phyloP scores from a whole-genome alignment of 2,329 filamentous ascomycete genomes.

The Nigrospora sphaerica region DNA sequence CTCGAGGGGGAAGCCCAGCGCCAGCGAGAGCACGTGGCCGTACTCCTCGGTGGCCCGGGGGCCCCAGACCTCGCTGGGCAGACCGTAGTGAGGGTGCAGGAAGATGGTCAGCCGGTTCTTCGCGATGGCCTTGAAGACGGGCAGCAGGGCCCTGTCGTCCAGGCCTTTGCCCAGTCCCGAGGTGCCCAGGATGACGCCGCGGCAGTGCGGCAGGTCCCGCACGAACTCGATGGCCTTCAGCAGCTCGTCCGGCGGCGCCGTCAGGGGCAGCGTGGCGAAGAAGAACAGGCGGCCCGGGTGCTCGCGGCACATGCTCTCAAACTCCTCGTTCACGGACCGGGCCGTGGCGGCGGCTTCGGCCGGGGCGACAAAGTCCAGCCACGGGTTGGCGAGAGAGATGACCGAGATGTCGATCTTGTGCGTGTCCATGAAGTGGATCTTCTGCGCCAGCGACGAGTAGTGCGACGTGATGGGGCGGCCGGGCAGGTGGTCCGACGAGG shows the following conservation, averaged over 20 bases:
- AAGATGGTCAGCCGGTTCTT: constrained; percentile 63
- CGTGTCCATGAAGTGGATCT: constrained; percentile 80
- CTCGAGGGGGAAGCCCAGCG: constrained; percentile 84
- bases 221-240: constrained; percentile 60
- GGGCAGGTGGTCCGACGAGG: constrained; percentile 47
- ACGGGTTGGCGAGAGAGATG: constrained; percentile 85
- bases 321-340: constrained; percentile 66
- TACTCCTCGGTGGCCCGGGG: constrained; percentile 61
- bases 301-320: constrained; percentile 62
- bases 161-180: constrained; percentile 72
- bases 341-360: constrained; percentile 58
- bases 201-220: constrained; percentile 55
- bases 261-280: constrained; percentile 76
- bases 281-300: constrained; percentile 68
- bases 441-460: constrained; percentile 73
- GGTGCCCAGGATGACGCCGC: constrained; percentile 85
- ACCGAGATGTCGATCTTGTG: constrained; percentile 79
- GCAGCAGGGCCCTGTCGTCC: constrained; percentile 68
- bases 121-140: constrained; percentile 65
- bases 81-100: constrained; percentile 86
- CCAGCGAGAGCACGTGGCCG: constrained; percentile 80
- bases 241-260: constrained; percentile 55
- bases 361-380: constrained; percentile 74
- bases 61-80: constrained; percentile 75
- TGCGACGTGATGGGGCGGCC: constrained; percentile 78